Base-by-base conservation (phyloP, 768 basidiomycete genomes). In the Mycena latifolia region DNA sequence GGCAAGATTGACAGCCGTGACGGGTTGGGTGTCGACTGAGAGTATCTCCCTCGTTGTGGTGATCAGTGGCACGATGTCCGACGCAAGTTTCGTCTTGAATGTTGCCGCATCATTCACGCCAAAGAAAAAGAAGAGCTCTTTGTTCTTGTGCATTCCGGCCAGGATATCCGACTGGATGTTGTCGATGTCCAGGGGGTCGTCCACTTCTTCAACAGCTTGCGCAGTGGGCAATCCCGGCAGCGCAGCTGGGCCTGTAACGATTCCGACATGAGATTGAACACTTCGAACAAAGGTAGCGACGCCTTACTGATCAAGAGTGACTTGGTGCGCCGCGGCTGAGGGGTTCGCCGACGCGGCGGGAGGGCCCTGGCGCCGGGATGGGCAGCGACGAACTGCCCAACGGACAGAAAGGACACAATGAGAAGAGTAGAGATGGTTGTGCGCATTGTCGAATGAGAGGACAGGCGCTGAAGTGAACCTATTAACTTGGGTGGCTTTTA, bases 101-200 rank as follows among this genome's bases (percentile, higher is more conserved):
- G 55, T 66, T 11, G 59, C 61, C 9, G 71, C 54, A 39, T 75
- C 54, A 5, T 55, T 51, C 15, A 75, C 69, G 8, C 39, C 31
- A 52, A 73, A 73, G 70, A 75, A 75, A 50, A 68, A 71, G 63
- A 75, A 75, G 0, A 72, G 68, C 55, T 75, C 74, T 22, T 59
- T 65, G 37, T 69, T 68, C 65, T 75, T 75, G n/a, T 52, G 45
- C 73, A 72, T 72, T 11, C 74, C 74, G 15, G 61, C 62, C 33
- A 68, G 35, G 17, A 68, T 53, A 46, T 68, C 67, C 27, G 67
- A 43, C 55, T 66, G 70, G 48, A 71, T 66, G 59, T 71, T 68
- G 50, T 71, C 70, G 10, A 35, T 63, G 52, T 65, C 53, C 22
- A 71, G 48, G 20, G 66, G 27, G 35, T 56, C 55, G 27, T 63